Base-by-base conservation (phyloP, 139 green algal species). In the Nannochloris sp. region DNA sequence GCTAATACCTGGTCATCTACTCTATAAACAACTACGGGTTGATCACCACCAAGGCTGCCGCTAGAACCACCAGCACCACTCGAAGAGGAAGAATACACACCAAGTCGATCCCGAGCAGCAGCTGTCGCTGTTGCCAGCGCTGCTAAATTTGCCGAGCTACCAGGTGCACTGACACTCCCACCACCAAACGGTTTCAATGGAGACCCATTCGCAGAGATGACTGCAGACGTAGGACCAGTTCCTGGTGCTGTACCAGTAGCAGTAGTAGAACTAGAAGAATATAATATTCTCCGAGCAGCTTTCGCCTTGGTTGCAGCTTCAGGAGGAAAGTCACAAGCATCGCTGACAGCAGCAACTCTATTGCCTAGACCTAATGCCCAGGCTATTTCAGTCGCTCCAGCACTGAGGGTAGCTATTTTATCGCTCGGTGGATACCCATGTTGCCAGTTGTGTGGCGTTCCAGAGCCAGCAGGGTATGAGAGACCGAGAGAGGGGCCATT, bases 361-460 rank as follows among this genome's bases (percentile, higher is more conserved):
- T 70, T 60, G 36, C 56, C 74, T 61, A 95, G 62, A 12, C 89
- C 89, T 34, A 96, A 73, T 1, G 82, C 82, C 54, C 83, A 83
- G 19, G 93, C 61, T 15, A 92, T 89, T 61, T 96, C 85, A 2
- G 82, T 91, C 8, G 78, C 82, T 5, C 77, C 76, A 2, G 85
- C 83, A 34, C 83, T 77, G 42, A 96, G 65, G 55, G 75, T 89
- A 19, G 86, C 78, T n/a, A 91, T 83, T 64, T 70, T 68, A 38
- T 70, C 64, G 51, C 65, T 72, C 45, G 34, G 59, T 6, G 36
- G 48, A 15, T 58, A 56, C 29, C 27, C 38, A 8, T 75, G 35
- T 31, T 77, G 68, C 36, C 59, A 57, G 45, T 60, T 71, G 63
- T 78, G 61, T 6, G 71, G 70, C n/a, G n/a, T n/a, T n/a, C n/a